Conservation (phyloP, 1,284 basidiomycete genomes). For the Ceratobasidium sp. region DNA sequence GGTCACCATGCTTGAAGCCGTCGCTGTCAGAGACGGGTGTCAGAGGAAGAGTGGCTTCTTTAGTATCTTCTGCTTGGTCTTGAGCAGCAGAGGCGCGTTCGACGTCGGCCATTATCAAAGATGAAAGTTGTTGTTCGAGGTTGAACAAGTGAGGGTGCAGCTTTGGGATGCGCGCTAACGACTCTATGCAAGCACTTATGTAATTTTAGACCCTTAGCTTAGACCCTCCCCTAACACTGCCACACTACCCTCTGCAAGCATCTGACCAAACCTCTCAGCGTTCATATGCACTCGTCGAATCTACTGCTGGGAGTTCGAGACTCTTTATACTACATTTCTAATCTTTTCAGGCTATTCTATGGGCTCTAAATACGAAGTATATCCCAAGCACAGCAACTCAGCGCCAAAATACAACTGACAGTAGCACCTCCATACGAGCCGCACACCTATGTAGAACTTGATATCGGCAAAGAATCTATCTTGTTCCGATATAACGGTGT, state of each 20-base stretch:
- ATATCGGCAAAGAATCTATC: neutral
- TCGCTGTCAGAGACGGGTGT: constrained; percentile 40
- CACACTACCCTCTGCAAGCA: neutral
- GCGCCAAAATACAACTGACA: neutral
- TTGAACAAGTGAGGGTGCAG: constrained; percentile 13
- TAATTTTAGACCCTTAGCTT: too few species aligned
- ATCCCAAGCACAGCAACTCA: neutral
- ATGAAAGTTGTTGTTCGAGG: constrained; percentile 31
- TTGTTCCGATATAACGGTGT: neutral
- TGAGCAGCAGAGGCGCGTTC: constrained; percentile 23
- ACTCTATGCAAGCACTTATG: too few species aligned
- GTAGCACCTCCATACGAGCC: neutral
- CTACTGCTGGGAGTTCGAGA: neutral
- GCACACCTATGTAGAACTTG: neutral
- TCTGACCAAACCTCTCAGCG: neutral
- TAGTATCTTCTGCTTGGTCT: constrained; percentile 27
- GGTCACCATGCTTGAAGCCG: constrained; percentile 42
- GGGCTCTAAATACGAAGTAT: neutral
- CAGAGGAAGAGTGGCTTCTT: constrained; percentile 39
- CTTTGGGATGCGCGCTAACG: constrained; percentile 27
- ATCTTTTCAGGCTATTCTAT: neutral
- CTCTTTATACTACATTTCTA: neutral
- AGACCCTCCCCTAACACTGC: constrained; percentile 19
- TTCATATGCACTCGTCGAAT: neutral
- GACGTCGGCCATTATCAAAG: constrained; percentile 26